phyloP scores from a whole-genome alignment of 345 rosid species.

The Noccaea bulbosa region DNA sequence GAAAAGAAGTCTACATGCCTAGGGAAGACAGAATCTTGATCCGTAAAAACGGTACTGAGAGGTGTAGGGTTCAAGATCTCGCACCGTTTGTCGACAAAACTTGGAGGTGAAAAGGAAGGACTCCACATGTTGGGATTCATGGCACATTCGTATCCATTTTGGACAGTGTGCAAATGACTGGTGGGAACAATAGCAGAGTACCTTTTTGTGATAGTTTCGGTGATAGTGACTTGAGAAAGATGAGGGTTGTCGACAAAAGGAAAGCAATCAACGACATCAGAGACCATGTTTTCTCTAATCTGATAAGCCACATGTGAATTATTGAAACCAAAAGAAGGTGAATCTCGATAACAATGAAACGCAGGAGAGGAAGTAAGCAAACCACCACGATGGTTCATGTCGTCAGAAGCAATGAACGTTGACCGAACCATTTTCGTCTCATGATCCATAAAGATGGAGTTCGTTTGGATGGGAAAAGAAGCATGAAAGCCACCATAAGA shows the following conservation, averaged over 20 bases:
- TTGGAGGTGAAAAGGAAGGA: constrained; percentile 23
- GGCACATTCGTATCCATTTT: constrained; percentile 19
- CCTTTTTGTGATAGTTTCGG: constrained; percentile 30
- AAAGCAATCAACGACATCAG: constrained; percentile 19
- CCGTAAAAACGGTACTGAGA: constrained; percentile 19
- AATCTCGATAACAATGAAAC: constrained; percentile 1
- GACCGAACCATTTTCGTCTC: constrained; percentile 18
- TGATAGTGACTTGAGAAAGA: constrained; percentile 29
- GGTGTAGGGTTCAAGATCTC: constrained; percentile 35
- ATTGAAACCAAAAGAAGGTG: constrained; percentile 28
- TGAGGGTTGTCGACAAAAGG: constrained; percentile 19
- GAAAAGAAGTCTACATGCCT: constrained; percentile 8
- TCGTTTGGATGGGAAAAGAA: constrained; percentile 3
- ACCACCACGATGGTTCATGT: constrained; percentile 33
- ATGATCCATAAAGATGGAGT: constrained; percentile 13
- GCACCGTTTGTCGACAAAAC: neutral
- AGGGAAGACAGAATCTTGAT: neutral
- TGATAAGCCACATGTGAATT: constrained; percentile 16
- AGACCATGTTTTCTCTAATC: constrained; percentile 25
- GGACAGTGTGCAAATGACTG: neutral
- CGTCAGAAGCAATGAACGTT: constrained; percentile 12
- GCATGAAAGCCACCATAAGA: neutral
- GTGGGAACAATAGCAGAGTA: constrained; percentile 30
- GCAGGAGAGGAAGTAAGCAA: constrained; percentile 27
- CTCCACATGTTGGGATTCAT: constrained; percentile 14